Evolutionary conservation across 768 basidiomycete species (phyloP), one percentile per base, ranked within the genome.

Genomic region (Amanita pseudoporphyria): DNA sequence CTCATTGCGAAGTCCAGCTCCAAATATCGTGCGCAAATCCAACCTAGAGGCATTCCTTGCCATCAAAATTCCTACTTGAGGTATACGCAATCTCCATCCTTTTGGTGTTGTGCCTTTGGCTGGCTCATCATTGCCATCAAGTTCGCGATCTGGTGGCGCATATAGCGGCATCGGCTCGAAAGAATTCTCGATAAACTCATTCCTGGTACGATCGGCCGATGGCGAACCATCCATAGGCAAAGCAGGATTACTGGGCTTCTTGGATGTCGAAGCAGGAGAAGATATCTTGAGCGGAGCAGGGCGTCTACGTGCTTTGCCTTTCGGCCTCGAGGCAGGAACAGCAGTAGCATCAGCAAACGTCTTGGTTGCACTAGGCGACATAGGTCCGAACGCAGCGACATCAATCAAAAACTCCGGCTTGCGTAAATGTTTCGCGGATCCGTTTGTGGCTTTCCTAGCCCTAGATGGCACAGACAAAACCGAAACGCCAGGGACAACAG

Each of bases 391-490:
- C 0, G 70, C 65, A 18, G 61, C 61, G 5, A 63, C 58, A 42
- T 71, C 71, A 43, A 68, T 56, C 14, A 70, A 51, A 55, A 67
- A 69, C 45, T 58, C 60, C 13, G 68, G 59, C 36, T 67, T 62
- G 21, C 60, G 60, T 18, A 71, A 61, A 52, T 72, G 69, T 55
- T 62, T 62, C 19, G 33, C 45, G 22, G 19, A 5, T 2, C 18
- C 44, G 18, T 18, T 21, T 6, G 62, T 60, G 5, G 58, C 54
- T 9, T 63, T 58, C 32, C 61, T 61, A 0, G 67, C 63, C 32
- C 69, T 64, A 14, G 65, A 59, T n/a, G 70, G 69, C 45, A 71
- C 57, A 13, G 64, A 65, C 22, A 72, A 63, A 12, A 70, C 53
- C 31, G 66, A 64, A 51, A 67, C 62, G 51, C 72, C 71, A 16